A percentile compares a stretch with the other conserved stretches of the same genome.
Conservation (phyloP, 257 asterid species). For the Leonotis leonurus region DNA sequence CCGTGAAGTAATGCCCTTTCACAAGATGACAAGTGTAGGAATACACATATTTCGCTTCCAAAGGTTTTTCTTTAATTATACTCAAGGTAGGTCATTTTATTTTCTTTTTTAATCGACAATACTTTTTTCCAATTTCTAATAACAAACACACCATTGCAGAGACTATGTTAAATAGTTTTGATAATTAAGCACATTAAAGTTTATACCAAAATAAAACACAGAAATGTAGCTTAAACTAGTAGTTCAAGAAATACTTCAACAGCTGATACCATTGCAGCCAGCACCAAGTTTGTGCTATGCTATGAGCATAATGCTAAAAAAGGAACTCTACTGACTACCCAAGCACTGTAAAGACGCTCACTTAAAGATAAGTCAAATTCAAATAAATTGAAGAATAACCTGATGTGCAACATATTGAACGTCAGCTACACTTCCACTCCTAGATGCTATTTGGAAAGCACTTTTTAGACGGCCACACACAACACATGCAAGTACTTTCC, state of each 20-base stretch:
- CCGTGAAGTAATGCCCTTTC: too few relatives aligned
- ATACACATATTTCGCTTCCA: background rate
- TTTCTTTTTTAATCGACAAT: too few relatives aligned
- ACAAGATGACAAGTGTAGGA: background rate
- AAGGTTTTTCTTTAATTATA: background rate
- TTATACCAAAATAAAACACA: background rate
- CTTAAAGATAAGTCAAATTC: background rate
- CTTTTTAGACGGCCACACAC: slow-evolving; percentile 96
- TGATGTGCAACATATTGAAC: slow-evolving; percentile 98
- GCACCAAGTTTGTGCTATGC: background rate
- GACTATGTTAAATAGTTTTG: background rate
- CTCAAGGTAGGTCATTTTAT: background rate
- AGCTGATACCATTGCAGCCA: background rate
- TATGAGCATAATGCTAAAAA: background rate
- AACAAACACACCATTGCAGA: background rate
- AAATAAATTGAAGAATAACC: slow-evolving; percentile 37
- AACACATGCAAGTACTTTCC: slow-evolving; percentile 97
- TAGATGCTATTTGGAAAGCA: slow-evolving; percentile 96
- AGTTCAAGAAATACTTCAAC: background rate
- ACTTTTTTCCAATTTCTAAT: too few relatives aligned
- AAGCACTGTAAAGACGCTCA: background rate
- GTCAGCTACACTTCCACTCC: slow-evolving; percentile 98
- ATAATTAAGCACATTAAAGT: background rate
- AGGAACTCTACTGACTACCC: background rate
- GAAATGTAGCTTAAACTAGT: background rate